Conservation (phyloP, 768 basidiomycete species). For the Baorangia bicolor region DNA sequence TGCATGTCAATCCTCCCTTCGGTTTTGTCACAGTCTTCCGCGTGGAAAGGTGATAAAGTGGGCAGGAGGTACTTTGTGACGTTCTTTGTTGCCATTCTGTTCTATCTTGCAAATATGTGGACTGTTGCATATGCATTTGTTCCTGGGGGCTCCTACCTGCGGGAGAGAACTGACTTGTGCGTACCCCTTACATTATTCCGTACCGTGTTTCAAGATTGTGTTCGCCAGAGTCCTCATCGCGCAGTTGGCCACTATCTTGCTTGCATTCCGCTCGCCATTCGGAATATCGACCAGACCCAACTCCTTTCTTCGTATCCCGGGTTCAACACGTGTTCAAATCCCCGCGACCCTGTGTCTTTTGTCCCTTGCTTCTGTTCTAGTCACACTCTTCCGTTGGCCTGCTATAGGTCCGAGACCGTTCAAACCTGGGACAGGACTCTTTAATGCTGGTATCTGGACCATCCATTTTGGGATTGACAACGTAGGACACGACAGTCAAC, state of each 20-base stretch:
- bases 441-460: slow-evolving; percentile 88
- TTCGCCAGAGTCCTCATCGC: slow-evolving; percentile 48
- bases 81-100: slow-evolving; percentile 58
- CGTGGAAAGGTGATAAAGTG: slow-evolving; percentile 34
- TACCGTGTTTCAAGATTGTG: background rate
- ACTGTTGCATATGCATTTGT: slow-evolving; percentile 92
- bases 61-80: slow-evolving; percentile 54
- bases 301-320: slow-evolving; percentile 13
- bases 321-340: slow-evolving; percentile 28
- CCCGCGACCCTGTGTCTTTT: slow-evolving; percentile 39
- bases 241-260: slow-evolving; percentile 51
- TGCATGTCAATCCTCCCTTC: slow-evolving; percentile 61
- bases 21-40: slow-evolving; percentile 48
- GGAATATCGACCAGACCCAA: background rate
- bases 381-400: slow-evolving; percentile 56
- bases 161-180: slow-evolving; percentile 77
- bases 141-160: slow-evolving; percentile 69
- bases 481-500: slow-evolving; percentile 35
- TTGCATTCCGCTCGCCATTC: slow-evolving; percentile 45
- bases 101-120: slow-evolving; percentile 71
- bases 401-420: slow-evolving; percentile 50
- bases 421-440: slow-evolving; percentile 61
- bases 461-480: slow-evolving; percentile 77
- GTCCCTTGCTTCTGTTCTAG: slow-evolving; percentile 48
- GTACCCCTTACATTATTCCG: slow-evolving; percentile 23